Percentiles rank a stretch among this genome's conserved stretches.
Conservation (phyloP, 805 yeast species). For the Wickerhamomyces canadensis region DNA sequence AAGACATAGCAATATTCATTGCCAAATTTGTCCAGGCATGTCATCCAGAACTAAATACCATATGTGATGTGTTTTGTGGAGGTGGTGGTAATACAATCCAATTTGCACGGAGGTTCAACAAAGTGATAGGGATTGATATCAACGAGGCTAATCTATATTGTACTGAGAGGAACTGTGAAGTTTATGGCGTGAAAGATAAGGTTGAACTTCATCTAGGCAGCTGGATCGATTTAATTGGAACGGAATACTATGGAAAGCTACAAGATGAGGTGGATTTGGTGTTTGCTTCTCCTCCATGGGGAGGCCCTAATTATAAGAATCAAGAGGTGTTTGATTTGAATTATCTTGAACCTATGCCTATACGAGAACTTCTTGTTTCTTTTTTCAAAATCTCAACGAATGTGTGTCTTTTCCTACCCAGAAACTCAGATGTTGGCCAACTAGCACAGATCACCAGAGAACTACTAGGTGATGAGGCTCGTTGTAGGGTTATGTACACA, state of each 20-base stretch:
- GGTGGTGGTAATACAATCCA: slow-evolving; percentile 87
- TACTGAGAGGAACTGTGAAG: slow-evolving; percentile 55
- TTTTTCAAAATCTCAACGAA: slow-evolving; percentile 37
- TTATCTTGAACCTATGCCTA: slow-evolving; percentile 41
- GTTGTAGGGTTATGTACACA: slow-evolving; percentile 41
- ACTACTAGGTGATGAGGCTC: slow-evolving; percentile 38
- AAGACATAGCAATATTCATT: slow-evolving; percentile 54
- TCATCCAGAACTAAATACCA: slow-evolving; percentile 40
- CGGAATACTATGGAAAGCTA: slow-evolving; percentile 3
- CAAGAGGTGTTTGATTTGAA: slow-evolving; percentile 39
- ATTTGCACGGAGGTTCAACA: slow-evolving; percentile 52
- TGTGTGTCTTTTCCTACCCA: slow-evolving; percentile 59
- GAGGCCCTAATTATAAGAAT: slow-evolving; percentile 59
- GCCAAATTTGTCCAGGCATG: slow-evolving; percentile 50
- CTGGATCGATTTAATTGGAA: slow-evolving; percentile 30
- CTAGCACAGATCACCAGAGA: slow-evolving; percentile 40
- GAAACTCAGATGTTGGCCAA: slow-evolving; percentile 51
- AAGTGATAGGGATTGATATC: slow-evolving; percentile 58
- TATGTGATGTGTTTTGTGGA: slow-evolving; percentile 75
- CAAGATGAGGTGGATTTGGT: slow-evolving; percentile 39
- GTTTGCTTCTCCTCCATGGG: slow-evolving; percentile 88
- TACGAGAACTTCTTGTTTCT: slow-evolving; percentile 39
- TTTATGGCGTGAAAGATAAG: slow-evolving; percentile 53
- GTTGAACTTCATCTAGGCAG: slow-evolving; percentile 45
- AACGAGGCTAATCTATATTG: slow-evolving; percentile 59